Evolutionary conservation across 352 stramenopile genomes (phyloP), one percentile per base, ranked within the genome.

Genomic region (Phytophthora cryptogea): DNA sequence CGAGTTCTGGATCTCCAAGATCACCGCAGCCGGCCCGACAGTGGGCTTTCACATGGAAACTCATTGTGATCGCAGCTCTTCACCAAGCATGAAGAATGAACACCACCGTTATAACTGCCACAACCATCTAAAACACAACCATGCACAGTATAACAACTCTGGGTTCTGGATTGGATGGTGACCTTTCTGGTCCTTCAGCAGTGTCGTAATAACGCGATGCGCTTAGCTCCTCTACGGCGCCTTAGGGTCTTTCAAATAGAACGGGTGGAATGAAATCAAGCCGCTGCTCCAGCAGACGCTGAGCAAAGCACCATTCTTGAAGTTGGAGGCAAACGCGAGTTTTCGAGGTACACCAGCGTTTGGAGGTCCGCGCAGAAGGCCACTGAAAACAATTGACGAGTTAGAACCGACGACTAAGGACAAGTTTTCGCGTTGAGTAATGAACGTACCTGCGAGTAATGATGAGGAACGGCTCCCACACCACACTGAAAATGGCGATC

Each of bases 251-350:
- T 86, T 54, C 59, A 88, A 81, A 68, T 91, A 91, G 59, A 93
- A 93, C 20, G 84, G 84, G 54, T 90, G 71, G 57, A 93, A 93
- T 8, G 80, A 86, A 52, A 93, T 74, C 39, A 91, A 59, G 0
- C 84, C 84, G n/a, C 72, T 88, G 67, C 81, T 91, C 84, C 84
- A 93, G 8, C 70, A 76, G 51, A 93, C 66, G 31, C 81, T 89
- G 32, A 93, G 60, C 48, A 93, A 52, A 27, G 84, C 76, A 4
- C 84, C 80, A 35, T 88, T 60, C 27, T 90, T 72, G 51, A 90
- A 93, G 10, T 65, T 87, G 7, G 84, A 80, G 7, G 81, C 81
- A 41, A 93, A 93, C 10, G 65, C 56, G 8, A 91, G 50, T 36
- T 82, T 75, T 14, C 71, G 70, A 8, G 84, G 84, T 43, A 89